Evolutionary conservation across 768 basidiomycete genomes (phyloP).

Genomic region (Trametes meyenii): DNA sequence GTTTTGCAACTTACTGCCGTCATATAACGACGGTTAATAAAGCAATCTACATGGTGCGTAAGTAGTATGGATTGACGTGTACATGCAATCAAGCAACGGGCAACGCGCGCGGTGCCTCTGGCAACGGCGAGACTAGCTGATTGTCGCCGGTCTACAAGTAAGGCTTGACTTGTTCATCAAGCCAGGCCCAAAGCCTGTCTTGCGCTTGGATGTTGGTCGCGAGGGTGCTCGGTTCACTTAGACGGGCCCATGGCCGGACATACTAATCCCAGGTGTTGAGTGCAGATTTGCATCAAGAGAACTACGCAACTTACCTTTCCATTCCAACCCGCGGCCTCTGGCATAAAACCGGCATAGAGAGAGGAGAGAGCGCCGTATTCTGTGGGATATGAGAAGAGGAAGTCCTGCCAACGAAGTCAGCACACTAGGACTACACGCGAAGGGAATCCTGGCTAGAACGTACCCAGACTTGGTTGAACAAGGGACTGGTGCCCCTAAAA

Average conservation of each 20-base stretch:
- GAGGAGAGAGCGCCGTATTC: slow-evolving; percentile 47
- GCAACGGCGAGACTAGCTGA: too few relatives aligned
- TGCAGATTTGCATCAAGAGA: too few relatives aligned
- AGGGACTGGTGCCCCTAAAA: slow-evolving; percentile 25
- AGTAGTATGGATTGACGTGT: too few relatives aligned
- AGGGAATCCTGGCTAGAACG: background rate
- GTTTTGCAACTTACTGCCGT: too few relatives aligned
- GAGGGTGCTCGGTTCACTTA: slow-evolving; percentile 17
- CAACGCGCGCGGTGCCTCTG: too few relatives aligned
- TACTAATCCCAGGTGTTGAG: slow-evolving; percentile 18
- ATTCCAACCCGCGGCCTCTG: slow-evolving; percentile 39
- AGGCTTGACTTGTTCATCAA: slow-evolving; percentile 34
- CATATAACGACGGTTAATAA: too few relatives aligned
- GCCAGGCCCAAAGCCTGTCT: slow-evolving; percentile 35
- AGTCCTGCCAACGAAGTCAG: slow-evolving; percentile 23
- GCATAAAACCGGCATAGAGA: slow-evolving; percentile 47
- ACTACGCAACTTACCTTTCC: slow-evolving; percentile 41
- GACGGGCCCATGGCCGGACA: slow-evolving; percentile 35
- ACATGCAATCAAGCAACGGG: too few relatives aligned
- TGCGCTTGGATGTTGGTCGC: slow-evolving; percentile 26
- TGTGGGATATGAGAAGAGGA: slow-evolving; percentile 19
- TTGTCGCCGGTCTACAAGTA: background rate
- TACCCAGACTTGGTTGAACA: slow-evolving; percentile 43
- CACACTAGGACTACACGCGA: background rate
- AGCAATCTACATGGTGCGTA: too few relatives aligned